A percentile compares a stretch with the other conserved stretches of the same genome.
phyloP scores from a whole-genome alignment of 176 grass and related monocot species.

The Lolium rigidum region DNA sequence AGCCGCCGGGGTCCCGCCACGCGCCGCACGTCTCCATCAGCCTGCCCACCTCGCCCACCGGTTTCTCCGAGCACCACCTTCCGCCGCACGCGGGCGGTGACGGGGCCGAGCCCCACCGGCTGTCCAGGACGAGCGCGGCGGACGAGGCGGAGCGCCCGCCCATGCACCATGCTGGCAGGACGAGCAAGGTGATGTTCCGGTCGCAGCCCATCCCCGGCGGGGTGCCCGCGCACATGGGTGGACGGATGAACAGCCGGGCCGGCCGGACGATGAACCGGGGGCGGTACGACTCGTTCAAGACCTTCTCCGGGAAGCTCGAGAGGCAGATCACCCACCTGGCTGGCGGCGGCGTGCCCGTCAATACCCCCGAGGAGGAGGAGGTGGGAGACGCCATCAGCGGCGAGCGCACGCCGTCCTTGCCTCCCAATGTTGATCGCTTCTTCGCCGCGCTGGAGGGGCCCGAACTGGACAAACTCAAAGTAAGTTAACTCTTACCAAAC shows the following conservation, averaged over 20 bases:
- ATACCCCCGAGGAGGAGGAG: conserved; percentile 15
- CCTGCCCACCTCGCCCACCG: conserved; percentile 71
- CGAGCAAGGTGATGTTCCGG: conserved; percentile 60
- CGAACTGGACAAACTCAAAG: conserved; percentile 83
- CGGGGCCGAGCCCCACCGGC: not conserved
- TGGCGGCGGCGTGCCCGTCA: conserved; percentile 43
- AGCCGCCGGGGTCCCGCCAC: conserved; percentile 33
- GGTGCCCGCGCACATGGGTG: not conserved
- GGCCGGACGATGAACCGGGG: conserved; percentile 35
- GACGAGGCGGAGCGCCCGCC: not conserved
- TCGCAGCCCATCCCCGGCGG: conserved; percentile 67
- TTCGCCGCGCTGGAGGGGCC: conserved; percentile 88
- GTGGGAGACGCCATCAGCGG: not conserved
- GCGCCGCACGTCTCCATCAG: conserved; percentile 66
- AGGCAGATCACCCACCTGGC: conserved; percentile 72
- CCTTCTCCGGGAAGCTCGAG: conserved; percentile 79
- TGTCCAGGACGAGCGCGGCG: conserved; percentile 26
- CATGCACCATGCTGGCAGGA: not conserved
- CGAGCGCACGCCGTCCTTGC: conserved; percentile 15
- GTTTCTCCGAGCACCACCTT: conserved; percentile 11
- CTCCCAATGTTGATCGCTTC: conserved; percentile 71
- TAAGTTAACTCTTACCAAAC: not conserved
- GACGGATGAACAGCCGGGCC: not conserved
- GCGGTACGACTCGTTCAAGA: conserved; percentile 88
- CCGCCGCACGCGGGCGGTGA: not conserved